A percentile compares a stretch with the other conserved stretches of the same genome.
These are phyloP conservation scores for Aureobasidium sp. DNA, from an alignment of 2,329 filamentous ascomycete genomes.

Conservation along the genomic window DNA sequence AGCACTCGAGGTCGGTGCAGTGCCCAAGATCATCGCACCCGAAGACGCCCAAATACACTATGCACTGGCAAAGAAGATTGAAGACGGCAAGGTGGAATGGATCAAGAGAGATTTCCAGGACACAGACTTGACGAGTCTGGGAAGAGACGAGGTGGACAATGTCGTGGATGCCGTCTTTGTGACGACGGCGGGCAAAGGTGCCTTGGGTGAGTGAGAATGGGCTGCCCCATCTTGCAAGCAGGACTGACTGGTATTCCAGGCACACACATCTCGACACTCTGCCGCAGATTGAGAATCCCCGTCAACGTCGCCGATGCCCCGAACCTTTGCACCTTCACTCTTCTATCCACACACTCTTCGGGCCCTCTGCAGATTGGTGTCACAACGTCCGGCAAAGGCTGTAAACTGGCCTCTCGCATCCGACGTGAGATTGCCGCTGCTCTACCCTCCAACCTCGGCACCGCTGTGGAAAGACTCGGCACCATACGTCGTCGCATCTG, in stretches of 20 bases:
- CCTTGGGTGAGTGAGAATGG: conserved; percentile 21
- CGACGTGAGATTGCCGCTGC: conserved; percentile 77
- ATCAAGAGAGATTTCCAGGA: conserved; percentile 58
- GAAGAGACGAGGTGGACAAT: conserved; percentile 65
- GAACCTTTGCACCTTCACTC: conserved; percentile 75
- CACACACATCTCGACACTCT: conserved; percentile 62
- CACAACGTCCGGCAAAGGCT: conserved; percentile 89
- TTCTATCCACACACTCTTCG: conserved; percentile 81
- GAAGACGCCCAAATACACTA: conserved; percentile 49
- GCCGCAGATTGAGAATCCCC: conserved; percentile 72
- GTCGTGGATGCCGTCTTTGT: conserved; percentile 92
- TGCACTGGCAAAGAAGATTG: conserved; percentile 53
- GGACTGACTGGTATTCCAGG: conserved; percentile 15
- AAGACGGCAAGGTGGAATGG: conserved; percentile 59
- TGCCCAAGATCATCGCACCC: conserved; percentile 68
- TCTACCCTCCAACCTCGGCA: conserved; percentile 65
- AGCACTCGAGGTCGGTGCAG: conserved; percentile 73
- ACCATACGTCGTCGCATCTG: conserved; percentile 61
- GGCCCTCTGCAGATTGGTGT: conserved; percentile 91
- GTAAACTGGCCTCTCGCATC: conserved; percentile 84
- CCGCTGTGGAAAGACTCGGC: conserved; percentile 69
- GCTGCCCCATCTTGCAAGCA: too few relatives aligned
- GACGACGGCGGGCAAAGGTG: conserved; percentile 48
- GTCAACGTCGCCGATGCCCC: conserved; percentile 88
- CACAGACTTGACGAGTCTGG: conserved; percentile 62